Evolutionary conservation across 1,139 yeast genomes (phyloP), one percentile per base, ranked within the genome.

Genomic region (Suhomyces terraborum): DNA sequence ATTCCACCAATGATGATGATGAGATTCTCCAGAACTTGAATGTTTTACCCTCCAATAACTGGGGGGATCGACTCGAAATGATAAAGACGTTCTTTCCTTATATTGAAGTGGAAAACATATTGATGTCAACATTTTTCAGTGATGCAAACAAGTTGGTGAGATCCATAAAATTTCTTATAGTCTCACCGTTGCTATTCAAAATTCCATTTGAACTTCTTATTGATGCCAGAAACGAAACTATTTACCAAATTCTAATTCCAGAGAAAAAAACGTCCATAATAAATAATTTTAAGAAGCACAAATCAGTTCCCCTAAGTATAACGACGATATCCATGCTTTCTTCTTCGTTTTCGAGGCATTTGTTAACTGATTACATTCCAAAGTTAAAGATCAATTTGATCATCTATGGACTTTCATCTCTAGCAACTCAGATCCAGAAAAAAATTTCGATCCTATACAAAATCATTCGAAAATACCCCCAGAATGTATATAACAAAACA

Each of bases 1-100:
- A 3, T 28, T 43, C 24, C 29, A 30, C 40, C n/a, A 52, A 56
- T 21, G 66, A 62, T 38, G 53, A 56, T 8, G 46, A 48, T 20
- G 50, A 43, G n/a, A 48, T 62, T 4, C 36, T 56, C 21, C 40
- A 54, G 8, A 54, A 59, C 26, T 48, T 71, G 33, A 58, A 64
- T 41, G 74, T 69, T 1, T 55, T 61, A 8, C 76, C 77, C 1
- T 63, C 75, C 1, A 47, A 52, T 6, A 60, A 69, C 42, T 69
- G 75, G 74, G 34, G 45, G 8, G 53, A 57, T 26, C 52, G 77
- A 14, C 45, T 68, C 16, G 43, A 50, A 12, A 49, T 57, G 38
- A 53, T 66, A 12, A 58, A 52, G 38, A 50, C 50, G 41, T 67
- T 71, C 41, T 58, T 49, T 41, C 66, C 69, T 1, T 46, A 47